Conservation (phyloP, 2,329 filamentous ascomycete genomes). For the Colletotrichum navitas region DNA sequence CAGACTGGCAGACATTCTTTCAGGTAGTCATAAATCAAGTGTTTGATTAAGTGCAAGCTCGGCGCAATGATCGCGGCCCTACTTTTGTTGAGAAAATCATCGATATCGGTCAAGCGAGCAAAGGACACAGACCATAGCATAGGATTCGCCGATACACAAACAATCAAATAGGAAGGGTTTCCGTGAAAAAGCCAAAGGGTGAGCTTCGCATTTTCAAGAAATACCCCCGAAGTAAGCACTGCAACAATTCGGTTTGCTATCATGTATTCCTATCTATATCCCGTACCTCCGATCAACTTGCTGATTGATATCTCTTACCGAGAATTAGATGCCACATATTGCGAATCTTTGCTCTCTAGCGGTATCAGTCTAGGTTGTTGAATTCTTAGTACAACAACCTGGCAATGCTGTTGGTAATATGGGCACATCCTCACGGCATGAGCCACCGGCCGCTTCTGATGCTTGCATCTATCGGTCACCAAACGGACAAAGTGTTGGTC, state of each 20-base stretch:
- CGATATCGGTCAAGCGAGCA: too few species aligned
- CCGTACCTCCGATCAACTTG: neutral
- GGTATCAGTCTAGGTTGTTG: neutral
- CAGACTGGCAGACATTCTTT: neutral
- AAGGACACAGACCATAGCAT: neutral
- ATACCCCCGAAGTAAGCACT: neutral
- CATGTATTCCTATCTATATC: neutral
- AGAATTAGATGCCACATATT: neutral
- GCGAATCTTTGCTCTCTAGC: neutral
- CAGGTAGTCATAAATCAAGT: neutral
- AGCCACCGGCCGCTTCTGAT: neutral
- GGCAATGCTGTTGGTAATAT: neutral
- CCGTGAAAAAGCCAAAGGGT: too few species aligned
- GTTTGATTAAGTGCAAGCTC: neutral
- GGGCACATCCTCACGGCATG: neutral
- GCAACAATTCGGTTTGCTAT: neutral
- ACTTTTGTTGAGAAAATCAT: neutral
- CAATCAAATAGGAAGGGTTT: neutral
- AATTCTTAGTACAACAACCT: too few species aligned
- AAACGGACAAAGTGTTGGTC: neutral
- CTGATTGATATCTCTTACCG: neutral
- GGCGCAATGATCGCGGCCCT: neutral
- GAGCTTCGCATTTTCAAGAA: neutral
- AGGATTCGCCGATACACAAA: neutral
- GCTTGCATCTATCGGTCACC: neutral